Percentiles rank a stretch among this genome's conserved stretches.
These are phyloP conservation scores for Cryomyces minteri DNA, from an alignment of 495 filamentous ascomycete species.

Conservation along the genomic window DNA sequence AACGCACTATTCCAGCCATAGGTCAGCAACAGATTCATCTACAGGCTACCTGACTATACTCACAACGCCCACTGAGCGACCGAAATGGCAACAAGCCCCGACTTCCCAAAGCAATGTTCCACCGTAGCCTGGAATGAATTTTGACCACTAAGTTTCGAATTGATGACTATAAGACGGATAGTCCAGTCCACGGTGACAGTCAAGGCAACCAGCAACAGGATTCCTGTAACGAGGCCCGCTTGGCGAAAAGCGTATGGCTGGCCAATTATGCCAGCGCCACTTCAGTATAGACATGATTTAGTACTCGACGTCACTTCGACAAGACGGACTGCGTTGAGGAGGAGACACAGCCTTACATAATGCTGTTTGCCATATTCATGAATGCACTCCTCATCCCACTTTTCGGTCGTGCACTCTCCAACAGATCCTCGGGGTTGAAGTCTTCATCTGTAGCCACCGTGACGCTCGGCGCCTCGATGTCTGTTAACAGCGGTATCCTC, in stretches of 20 bases:
- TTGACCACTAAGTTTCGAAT: constrained; percentile 82
- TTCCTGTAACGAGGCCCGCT: constrained; percentile 65
- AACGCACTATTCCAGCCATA: constrained; percentile 40
- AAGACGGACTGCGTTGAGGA: background rate
- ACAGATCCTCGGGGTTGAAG: constrained; percentile 38
- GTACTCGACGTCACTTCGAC: background rate
- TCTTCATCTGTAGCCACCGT: constrained; percentile 44
- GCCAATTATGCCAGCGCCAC: constrained; percentile 85
- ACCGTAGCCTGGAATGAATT: constrained; percentile 90
- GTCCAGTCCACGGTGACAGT: constrained; percentile 92
- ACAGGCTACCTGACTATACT: constrained; percentile 5
- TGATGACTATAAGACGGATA: constrained; percentile 86
- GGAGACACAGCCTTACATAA: constrained; percentile 35
- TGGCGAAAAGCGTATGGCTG: constrained; percentile 91
- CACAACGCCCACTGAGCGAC: constrained; percentile 87
- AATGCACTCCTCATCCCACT: constrained; percentile 56
- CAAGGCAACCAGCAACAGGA: constrained; percentile 56
- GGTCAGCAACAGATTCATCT: background rate
- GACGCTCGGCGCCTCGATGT: constrained; percentile 77
- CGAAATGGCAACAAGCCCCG: constrained; percentile 76
- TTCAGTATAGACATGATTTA: constrained; percentile 1
- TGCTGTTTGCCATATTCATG: constrained; percentile 99
- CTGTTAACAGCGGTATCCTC: constrained; percentile 58
- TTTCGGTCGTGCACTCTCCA: constrained; percentile 43
- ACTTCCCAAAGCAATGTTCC: constrained; percentile 77